Conservation (phyloP, 345 rosid species). For the Citrus hindsii region DNA sequence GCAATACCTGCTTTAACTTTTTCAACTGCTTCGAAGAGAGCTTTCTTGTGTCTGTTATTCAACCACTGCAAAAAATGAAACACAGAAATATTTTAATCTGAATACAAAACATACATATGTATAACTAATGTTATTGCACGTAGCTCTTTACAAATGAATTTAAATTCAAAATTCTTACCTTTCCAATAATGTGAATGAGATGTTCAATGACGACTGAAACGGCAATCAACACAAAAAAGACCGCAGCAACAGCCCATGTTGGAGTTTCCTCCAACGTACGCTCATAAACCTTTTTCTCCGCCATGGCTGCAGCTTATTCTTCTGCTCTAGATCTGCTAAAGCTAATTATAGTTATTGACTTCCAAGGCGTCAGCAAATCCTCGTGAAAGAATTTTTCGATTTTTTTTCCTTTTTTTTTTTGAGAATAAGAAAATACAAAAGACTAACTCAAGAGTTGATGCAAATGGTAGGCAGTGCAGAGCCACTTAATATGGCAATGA, state of each 20-base stretch:
- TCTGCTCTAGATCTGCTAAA: not conserved
- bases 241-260: conserved; percentile 93
- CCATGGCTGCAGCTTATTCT: conserved; percentile 16
- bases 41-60: conserved; percentile 52
- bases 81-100: not conserved
- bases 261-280: conserved; percentile 63
- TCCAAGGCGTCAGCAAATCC: not conserved
- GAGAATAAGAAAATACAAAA: too few relatives aligned
- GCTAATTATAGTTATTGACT: too few relatives aligned
- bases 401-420: too few relatives aligned
- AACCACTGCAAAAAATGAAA: conserved; percentile 48
- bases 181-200: conserved; percentile 51
- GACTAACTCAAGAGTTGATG: too few relatives aligned
- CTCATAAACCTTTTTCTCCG: conserved; percentile 10
- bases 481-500: too few relatives aligned
- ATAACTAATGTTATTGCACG: too few relatives aligned
- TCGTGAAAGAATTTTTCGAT: not conserved
- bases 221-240: conserved; percentile 61
- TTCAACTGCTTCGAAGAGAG: conserved; percentile 81
- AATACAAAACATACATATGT: too few relatives aligned
- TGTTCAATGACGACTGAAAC: conserved; percentile 75
- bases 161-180: conserved; percentile 26
- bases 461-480: too few relatives aligned
- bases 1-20: conserved; percentile 66
- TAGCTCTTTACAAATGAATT: too few relatives aligned